Conservation (phyloP, 106 monocot species). For the Gastrodia elata region DNA sequence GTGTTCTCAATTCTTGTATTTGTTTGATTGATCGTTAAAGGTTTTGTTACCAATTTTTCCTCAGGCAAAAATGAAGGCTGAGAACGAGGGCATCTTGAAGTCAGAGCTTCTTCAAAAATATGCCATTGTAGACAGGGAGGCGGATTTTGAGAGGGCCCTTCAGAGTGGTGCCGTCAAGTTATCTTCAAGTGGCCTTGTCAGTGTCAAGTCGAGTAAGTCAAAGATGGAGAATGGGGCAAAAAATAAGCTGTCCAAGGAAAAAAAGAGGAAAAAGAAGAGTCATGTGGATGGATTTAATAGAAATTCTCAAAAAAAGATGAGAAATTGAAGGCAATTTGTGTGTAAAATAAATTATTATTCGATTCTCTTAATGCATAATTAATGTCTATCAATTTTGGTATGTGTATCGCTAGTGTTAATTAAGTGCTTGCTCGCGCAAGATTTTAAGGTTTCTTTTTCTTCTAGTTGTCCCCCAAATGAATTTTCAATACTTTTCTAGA, state of each 20-base stretch:
- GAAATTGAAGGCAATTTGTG: background rate
- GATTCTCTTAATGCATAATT: too few species aligned
- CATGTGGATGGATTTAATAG: constrained; percentile 12
- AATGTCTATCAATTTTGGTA: too few species aligned
- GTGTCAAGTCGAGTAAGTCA: constrained; percentile 48
- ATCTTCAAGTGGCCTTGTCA: constrained; percentile 57
- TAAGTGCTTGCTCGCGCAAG: too few species aligned
- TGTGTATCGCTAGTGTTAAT: too few species aligned
- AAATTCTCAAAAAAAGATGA: constrained; percentile 44
- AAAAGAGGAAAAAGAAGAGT: constrained; percentile 40
- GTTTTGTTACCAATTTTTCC: background rate
- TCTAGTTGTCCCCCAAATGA: too few species aligned
- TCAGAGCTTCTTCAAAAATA: constrained; percentile 47
- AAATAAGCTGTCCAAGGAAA: constrained; percentile 6
- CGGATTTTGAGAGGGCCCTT: constrained; percentile 51
- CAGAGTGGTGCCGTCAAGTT: constrained; percentile 39
- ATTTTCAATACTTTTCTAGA: too few species aligned
- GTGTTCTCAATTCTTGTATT: background rate
- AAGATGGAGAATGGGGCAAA: constrained; percentile 20
- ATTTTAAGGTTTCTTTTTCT: too few species aligned
- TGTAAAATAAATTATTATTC: too few species aligned
- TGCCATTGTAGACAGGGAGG: constrained; percentile 40
- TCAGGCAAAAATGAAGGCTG: constrained; percentile 56
- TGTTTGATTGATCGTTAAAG: too few species aligned
- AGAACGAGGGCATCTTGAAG: constrained; percentile 25